phyloP scores from a whole-genome alignment of 2,329 filamentous ascomycete species.

The Emericellopsis cladophorae region DNA sequence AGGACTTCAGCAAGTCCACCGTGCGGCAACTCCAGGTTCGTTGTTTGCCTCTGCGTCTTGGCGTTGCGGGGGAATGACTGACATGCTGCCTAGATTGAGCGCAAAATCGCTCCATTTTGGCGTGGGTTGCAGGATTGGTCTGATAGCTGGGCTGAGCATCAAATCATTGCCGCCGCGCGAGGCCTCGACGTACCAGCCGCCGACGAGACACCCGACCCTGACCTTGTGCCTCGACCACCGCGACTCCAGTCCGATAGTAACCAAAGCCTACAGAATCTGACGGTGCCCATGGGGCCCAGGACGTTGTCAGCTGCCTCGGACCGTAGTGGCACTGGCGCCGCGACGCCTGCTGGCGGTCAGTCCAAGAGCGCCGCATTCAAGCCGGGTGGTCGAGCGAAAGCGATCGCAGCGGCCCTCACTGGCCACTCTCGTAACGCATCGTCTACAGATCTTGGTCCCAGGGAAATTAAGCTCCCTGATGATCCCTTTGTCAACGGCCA shows the following conservation, averaged over 20 bases:
- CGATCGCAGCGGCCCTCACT: conserved; percentile 68
- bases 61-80: neutral
- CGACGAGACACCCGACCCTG: conserved; percentile 69
- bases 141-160: conserved; percentile 83
- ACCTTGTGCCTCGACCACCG: conserved; percentile 34
- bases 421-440: conserved; percentile 62
- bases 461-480: conserved; percentile 66
- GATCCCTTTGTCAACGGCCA: conserved; percentile 93
- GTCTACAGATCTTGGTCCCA: conserved; percentile 57
- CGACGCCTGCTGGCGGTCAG: conserved; percentile 39
- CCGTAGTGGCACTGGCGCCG: conserved; percentile 44
- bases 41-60: conserved; percentile 1
- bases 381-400: conserved; percentile 62
- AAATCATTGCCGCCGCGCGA: conserved; percentile 82
- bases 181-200: conserved; percentile 74
- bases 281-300: conserved; percentile 64
- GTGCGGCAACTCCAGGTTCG: conserved; percentile 84
- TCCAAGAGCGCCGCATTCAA: conserved; percentile 52
- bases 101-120: conserved; percentile 90
- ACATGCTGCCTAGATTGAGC: conserved; percentile 59
- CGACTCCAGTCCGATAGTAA: conserved; percentile 33
- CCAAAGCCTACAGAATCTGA: conserved; percentile 57
- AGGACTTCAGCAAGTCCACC: conserved; percentile 83
- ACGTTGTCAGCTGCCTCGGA: conserved; percentile 75
- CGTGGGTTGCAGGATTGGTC: conserved; percentile 82